Evolutionary conservation across 2,329 filamentous ascomycete genomes (phyloP).

Genomic region (Dryadomyces sulphureus): DNA sequence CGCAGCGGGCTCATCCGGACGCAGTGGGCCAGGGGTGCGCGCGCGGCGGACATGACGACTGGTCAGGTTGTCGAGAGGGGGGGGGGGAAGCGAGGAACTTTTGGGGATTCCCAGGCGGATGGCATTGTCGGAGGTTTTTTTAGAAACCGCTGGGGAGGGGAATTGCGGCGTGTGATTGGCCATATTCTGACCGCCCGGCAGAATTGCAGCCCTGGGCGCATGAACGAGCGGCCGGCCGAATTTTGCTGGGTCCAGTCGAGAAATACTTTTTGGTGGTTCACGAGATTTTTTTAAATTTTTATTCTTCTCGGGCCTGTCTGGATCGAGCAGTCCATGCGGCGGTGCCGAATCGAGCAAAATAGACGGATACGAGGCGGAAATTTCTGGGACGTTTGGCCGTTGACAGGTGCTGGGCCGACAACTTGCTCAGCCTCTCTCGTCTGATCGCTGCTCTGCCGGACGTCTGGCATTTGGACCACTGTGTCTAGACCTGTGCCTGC

Average conservation of each 20-base stretch:
- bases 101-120: too few species aligned
- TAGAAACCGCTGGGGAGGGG: background rate
- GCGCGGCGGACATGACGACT: conserved; percentile 1
- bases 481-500: too few species aligned
- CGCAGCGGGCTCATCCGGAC: conserved; percentile 3
- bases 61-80: too few species aligned
- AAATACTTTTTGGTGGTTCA: background rate
- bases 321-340: background rate
- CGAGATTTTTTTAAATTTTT: background rate
- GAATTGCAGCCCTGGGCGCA: background rate
- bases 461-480: too few species aligned
- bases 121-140: background rate
- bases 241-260: background rate
- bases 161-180: background rate
- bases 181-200: conserved; percentile 1
- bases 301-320: background rate
- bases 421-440: background rate
- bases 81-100: background rate
- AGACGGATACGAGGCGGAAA: too few species aligned
- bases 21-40: conserved; percentile 7
- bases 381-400: too few species aligned
- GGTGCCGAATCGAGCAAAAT: too few species aligned
- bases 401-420: too few species aligned
- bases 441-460: too few species aligned
- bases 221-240: background rate